Evolutionary conservation across 2,329 filamentous ascomycete genomes (phyloP), one percentile per base, ranked within the genome.

Genomic region (Ophiostoma novo-ulmi): DNA sequence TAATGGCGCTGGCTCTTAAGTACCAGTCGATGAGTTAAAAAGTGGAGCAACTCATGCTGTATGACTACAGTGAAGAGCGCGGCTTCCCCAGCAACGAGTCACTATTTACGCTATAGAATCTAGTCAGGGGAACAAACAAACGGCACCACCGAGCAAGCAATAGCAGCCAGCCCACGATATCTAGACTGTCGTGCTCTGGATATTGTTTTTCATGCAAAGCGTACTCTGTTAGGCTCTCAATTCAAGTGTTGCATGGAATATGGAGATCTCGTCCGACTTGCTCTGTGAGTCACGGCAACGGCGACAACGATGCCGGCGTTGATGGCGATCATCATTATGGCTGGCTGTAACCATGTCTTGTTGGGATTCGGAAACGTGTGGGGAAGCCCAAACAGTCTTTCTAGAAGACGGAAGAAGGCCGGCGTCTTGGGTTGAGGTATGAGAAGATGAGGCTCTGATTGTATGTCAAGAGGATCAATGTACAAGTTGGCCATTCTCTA

Each of bases 211-310:
- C 8, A 58, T 58, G 52, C 52, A 58, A 58, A 26, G 3, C 6
- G n/a, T 22, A n/a, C n/a, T 14, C 22, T 58, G 14, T 17, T 22
- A 17, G 26, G 26, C 52, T 61, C 44, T n/a, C 5, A 20, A 58
- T n/a, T 22, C 3, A 55, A 22, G 3, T 55, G 52, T 58, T 58
- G 52, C 52, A 58, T 26, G 52, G n/a, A 3, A n/a, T 58, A 58
- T 58, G 52, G 52, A 13, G 5, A 58, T 58, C 52, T 26, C 52
- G 52, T 58, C 52, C 22, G 52, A 5, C 52, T 48, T 48, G 44
- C 44, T 58, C 52, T 58, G 11, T 58, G 31, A 64, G 61, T 64
- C 61, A 64, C 61, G 14, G 38, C 61, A n/a, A 35, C 61, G 61
- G 31, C 31, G 35, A 38, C n/a, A 26, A 31, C 55, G 31, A 31